A percentile compares a stretch with the other conserved stretches of the same genome.
Conservation (phyloP, 176 grass and related monocot species). For the Eragrostis nindensis region DNA sequence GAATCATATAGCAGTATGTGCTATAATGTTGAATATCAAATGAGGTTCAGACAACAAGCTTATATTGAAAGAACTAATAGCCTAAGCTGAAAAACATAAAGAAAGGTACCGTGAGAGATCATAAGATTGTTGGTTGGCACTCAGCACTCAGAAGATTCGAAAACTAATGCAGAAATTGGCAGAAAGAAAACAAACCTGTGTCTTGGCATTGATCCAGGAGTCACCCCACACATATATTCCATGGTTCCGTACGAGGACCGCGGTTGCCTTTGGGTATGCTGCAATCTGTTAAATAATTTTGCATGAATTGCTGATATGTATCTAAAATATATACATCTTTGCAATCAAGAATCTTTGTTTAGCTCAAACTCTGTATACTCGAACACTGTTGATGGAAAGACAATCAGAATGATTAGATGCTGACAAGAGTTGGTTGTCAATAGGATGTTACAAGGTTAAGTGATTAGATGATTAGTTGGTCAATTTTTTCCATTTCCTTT, state of each 20-base stretch:
- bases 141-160: neutral
- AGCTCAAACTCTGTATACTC: constrained; percentile 17
- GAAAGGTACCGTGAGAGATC: neutral
- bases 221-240: constrained; percentile 98
- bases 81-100: constrained; percentile 14
- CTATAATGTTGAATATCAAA: neutral
- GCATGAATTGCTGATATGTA: constrained; percentile 6
- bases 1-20: neutral
- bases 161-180: constrained; percentile 11
- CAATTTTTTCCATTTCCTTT: neutral
- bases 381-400: neutral
- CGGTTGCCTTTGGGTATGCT: constrained; percentile 94
- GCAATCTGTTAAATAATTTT: constrained; percentile 61
- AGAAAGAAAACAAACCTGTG: constrained; percentile 65
- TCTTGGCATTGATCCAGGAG: constrained; percentile 96
- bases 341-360: constrained; percentile 5
- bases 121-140: neutral
- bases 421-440: neutral
- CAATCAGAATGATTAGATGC: neutral
- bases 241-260: constrained; percentile 94
- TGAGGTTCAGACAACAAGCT: constrained; percentile 5
- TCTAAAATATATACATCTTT: constrained; percentile 20
- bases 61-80: neutral
- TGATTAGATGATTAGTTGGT: neutral
- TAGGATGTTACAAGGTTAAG: neutral